Base-by-base conservation (phyloP, 1,284 basidiomycete genomes). In the Rhodotorula glutinis region DNA sequence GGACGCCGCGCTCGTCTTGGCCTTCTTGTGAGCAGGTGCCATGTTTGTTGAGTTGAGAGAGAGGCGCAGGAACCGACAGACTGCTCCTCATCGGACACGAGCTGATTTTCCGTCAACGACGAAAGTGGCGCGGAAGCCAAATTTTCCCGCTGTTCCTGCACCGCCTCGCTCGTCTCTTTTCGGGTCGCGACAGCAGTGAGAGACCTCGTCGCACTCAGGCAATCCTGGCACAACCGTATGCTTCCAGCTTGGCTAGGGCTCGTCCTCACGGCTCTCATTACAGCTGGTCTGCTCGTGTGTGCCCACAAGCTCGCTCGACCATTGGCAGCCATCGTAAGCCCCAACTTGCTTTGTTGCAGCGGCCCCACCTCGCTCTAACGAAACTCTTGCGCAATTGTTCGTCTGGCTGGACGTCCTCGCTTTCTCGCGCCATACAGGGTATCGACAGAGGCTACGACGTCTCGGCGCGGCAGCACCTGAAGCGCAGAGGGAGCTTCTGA, bases 401-500 rank as follows among this genome's bases (percentile, higher is more conserved):
- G n/a, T n/a, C n/a, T n/a, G n/a, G n/a, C n/a, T n/a, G n/a, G n/a
- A n/a, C n/a, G n/a, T n/a, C n/a, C n/a, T n/a, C n/a, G n/a, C n/a
- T n/a, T n/a, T n/a, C n/a, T n/a, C n/a, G n/a, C n/a, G 2, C 1
- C 14, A 4, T 14, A 21, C 62, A 73, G 71, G 69, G 71, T 2
- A 14, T 30, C 23, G 71, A 73, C 62, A n/a, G 19, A 3, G 55
- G 56, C 30, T 73, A 71, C 56, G 43, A 43, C 2, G 52, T 65
- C 9, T 52, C 54, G 21, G 69, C 71, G 0, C 19, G 29, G 4
- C 51, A 73, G 16, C 71, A 71, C 46, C 57, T 73, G 4, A 23
- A 60, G n/a, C 58, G 71, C 3, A 33, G 71, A n/a, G 71, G 71
- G 2, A 63, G 60, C 61, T 73, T 73, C 46, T 71, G n/a, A 38